A percentile compares a stretch with the other conserved stretches of the same genome.
Conservation (phyloP, 306 rosid genomes). For the Mimosa bimucronata region DNA sequence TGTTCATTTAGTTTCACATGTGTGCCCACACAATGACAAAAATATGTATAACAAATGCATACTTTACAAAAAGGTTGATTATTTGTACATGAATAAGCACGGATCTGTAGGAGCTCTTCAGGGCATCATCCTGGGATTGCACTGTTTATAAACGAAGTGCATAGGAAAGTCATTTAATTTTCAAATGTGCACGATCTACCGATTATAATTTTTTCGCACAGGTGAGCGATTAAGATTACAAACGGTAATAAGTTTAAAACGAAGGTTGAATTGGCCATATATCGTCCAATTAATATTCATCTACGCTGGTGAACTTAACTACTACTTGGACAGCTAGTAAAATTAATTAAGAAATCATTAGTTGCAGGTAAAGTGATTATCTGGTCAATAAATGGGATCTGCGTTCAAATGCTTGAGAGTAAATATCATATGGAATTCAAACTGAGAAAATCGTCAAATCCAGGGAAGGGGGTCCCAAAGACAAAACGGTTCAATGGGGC, state of each 20-base stretch:
- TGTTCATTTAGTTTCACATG: not conserved
- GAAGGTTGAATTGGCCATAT: constrained; percentile 1
- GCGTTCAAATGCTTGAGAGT: constrained; percentile 24
- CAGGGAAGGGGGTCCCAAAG: not conserved
- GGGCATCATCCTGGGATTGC: not conserved
- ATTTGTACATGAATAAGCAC: no score
- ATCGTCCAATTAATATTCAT: not conserved
- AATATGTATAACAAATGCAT: not conserved
- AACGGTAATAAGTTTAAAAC: not conserved
- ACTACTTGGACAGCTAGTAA: not conserved
- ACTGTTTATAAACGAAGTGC: not conserved
- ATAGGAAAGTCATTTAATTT: not conserved
- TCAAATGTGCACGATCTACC: not conserved
- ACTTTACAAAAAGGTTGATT: not conserved
- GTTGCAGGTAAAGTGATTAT: not conserved
- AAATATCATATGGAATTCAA: constrained; percentile 30
- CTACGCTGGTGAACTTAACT: not conserved
- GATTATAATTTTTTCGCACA: not conserved
- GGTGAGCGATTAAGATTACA: no score
- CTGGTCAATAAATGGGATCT: not conserved
- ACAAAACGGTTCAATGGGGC: constrained; percentile 52
- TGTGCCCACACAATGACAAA: not conserved
- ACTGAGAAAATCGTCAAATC: constrained; percentile 36
- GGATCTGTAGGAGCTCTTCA: not conserved
- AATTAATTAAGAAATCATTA: not conserved